Evolutionary conservation across 352 stramenopile genomes (phyloP).

Genomic region (Globisporangium viniferum): DNA sequence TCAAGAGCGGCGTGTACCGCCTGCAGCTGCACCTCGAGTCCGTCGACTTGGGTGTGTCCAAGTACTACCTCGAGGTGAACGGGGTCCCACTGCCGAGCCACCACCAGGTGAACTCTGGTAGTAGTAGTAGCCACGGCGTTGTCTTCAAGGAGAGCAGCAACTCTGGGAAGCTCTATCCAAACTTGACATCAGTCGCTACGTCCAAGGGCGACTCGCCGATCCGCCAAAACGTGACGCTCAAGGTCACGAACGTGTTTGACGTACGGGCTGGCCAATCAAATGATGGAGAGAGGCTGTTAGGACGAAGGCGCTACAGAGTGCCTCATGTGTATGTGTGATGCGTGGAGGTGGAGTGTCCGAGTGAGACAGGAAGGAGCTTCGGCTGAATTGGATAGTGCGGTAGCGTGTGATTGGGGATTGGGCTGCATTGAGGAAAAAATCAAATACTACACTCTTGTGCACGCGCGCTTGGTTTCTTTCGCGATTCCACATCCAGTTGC

Average conservation of each 20-base stretch:
- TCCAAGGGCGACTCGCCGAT: not conserved
- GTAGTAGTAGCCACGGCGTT: not conserved
- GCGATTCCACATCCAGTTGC: no score
- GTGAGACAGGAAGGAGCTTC: no score
- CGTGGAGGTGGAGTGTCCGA: no score
- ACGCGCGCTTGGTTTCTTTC: no score
- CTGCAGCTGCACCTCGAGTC: conserved; percentile 11
- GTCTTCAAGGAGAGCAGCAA: not conserved
- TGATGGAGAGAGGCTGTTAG: no score
- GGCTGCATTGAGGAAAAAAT: no score
- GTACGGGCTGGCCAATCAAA: not conserved
- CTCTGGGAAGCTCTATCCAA: not conserved
- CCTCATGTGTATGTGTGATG: no score
- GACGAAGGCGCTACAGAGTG: no score
- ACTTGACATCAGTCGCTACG: not conserved
- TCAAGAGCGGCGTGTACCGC: conserved; percentile 11
- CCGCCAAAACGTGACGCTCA: not conserved
- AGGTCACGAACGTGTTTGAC: conserved; percentile 4
- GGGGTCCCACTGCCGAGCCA: not conserved
- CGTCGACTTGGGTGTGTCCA: conserved; percentile 1
- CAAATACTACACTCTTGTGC: no score
- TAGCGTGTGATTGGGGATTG: no score
- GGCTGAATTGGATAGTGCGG: no score
- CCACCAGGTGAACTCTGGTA: not conserved
- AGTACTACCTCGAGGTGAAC: conserved; percentile 12